A percentile compares a stretch with the other conserved stretches of the same genome.
These are phyloP conservation scores for Aureobasidium namibiae DNA, from an alignment of 2,329 filamentous ascomycete genomes.

Conservation along the genomic window DNA sequence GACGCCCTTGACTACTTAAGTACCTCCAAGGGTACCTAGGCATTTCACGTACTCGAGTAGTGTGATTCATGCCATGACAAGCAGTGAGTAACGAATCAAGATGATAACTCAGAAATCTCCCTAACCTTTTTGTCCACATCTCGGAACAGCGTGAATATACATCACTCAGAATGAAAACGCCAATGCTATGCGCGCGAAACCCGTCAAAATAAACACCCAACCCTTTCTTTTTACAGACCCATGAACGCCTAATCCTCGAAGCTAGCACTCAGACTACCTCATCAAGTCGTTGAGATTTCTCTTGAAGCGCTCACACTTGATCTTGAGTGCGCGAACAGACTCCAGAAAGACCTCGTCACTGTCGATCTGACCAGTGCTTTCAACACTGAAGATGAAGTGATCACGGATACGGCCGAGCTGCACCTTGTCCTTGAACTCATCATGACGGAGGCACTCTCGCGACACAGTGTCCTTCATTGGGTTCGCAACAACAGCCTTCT, in stretches of 20 bases:
- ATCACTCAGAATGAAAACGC: conserved; percentile 13
- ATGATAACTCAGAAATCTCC: background rate
- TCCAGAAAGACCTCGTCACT: conserved; percentile 92
- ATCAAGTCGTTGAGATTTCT: conserved; percentile 50
- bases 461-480: conserved; percentile 93
- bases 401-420: conserved; percentile 83
- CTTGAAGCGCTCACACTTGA: conserved; percentile 70
- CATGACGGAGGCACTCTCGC: conserved; percentile 81
- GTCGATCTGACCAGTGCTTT: conserved; percentile 91
- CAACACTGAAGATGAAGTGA: conserved; percentile 94
- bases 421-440: conserved; percentile 92
- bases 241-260: background rate
- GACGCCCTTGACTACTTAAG: no score
- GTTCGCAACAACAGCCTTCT: conserved; percentile 79
- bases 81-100: background rate
- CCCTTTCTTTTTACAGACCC: background rate
- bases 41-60: no score
- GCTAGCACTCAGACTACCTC: conserved; percentile 6
- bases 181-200: conserved; percentile 15
- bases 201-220: background rate
- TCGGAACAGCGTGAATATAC: conserved; percentile 2
- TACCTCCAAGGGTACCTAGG: no score
- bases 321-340: conserved; percentile 73
- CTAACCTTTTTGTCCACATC: background rate
- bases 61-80: background rate